Evolutionary conservation across 768 basidiomycete genomes (phyloP).

Genomic region (Tricholoma sp.): DNA sequence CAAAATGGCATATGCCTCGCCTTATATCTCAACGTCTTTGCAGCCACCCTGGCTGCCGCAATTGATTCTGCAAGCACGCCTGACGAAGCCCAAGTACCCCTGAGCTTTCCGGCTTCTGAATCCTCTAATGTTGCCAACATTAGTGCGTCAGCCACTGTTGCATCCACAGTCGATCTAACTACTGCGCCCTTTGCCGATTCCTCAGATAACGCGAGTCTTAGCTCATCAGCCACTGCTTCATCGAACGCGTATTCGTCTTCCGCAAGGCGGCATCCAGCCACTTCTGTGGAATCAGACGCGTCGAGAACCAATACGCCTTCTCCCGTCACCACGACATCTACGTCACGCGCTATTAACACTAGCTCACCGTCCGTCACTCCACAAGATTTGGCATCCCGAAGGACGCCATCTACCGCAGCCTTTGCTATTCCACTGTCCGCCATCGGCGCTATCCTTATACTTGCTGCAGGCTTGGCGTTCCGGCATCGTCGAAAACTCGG

Average conservation of each 20-base stretch:
- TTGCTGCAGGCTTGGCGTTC: slow-evolving; percentile 23
- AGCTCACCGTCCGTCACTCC: slow-evolving; percentile 4
- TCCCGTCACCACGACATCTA: not conserved
- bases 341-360: not conserved
- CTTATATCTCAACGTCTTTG: not conserved
- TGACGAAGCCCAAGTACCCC: not conserved
- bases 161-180: not conserved
- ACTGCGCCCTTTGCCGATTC: not conserved
- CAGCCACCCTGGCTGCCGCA: not conserved
- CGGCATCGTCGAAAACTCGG: slow-evolving; percentile 22
- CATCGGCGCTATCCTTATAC: slow-evolving; percentile 24
- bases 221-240: not conserved
- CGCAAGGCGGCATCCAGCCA: not conserved
- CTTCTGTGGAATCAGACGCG: not conserved
- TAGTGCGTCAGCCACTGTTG: slow-evolving; percentile 2
- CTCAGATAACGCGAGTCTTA: not conserved
- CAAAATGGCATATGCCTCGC: not conserved
- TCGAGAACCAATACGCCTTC: not conserved
- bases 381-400: slow-evolving; percentile 19
- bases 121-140: not conserved
- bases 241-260: not conserved
- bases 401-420: slow-evolving; percentile 23
- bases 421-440: slow-evolving; percentile 31
- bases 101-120: not conserved
- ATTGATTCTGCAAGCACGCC: not conserved